Evolutionary conservation across 306 rosid genomes (phyloP), one percentile per base, ranked within the genome.

Genomic region (Dryas octopetala): DNA sequence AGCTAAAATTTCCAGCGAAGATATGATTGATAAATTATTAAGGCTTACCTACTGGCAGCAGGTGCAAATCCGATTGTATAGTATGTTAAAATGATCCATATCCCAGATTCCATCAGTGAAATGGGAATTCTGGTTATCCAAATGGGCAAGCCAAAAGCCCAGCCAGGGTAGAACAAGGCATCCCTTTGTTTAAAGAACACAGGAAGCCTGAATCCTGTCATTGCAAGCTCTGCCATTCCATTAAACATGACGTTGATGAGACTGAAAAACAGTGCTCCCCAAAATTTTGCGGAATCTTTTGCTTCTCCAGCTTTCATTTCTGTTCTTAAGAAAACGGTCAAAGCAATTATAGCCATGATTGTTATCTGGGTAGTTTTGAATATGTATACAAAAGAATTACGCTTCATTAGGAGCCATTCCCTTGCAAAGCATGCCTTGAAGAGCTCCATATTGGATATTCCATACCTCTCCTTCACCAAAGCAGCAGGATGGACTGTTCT

Each of bases 1-100:
- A 51, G 14, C 12, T 62, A 19, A 64, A 45, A 54, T 11, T n/a
- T 77, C 43, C 17, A 0, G 60, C 6, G 28, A 61, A 13, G 41
- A 17, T 48, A 68, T 48, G 12, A 48, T 6, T 47, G 51, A 43
- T 46, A 60, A 41, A 12, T 47, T 63, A 65, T 47, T 63, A 65
- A 44, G 76, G 11, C 50, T 69, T 78, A 89, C 97, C 92, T 87
- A 74, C 82, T 83, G 2, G 81, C 77, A 80, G 80, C 90, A 15
- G 97, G 97, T 32, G 91, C 89, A 23, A 77, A 82, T 47, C 97
- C 97, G 32, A 86, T 83, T 12, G 86, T 12, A 79, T 91, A 89
- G 74, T 91, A 91, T 38, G 87, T 76, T 4, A 83, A 7, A 15
- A 66, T 54, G 9, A 77, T 75, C 84, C 84, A 83, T 48, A 77